Evolutionary conservation across 2,329 filamentous ascomycete genomes (phyloP), one percentile per base, ranked within the genome.

Genomic region (Exophiala spinifera): DNA sequence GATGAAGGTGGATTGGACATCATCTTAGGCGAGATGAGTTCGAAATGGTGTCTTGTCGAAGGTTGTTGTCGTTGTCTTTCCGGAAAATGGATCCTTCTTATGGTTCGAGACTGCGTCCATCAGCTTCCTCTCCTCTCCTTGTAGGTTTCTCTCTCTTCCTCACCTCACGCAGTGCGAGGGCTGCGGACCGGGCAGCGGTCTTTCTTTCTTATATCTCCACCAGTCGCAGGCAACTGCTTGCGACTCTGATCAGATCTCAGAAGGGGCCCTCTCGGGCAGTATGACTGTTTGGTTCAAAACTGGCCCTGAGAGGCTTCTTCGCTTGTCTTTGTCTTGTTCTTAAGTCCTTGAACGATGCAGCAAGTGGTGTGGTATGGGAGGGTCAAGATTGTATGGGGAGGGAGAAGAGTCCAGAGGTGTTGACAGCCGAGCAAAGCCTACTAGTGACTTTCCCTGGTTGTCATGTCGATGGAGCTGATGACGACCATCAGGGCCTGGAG

Each of bases 141-240:
- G 13, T 21, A 15, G 46, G 10, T 46, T 17, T 25, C 15, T 25
- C 25, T 33, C 11, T 37, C 20, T 21, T 42, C 64, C 76, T 64
- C 72, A 90, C 87, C 86, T 91, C 86, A 85, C 86, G 85, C 86
- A 89, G 84, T 81, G 84, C 85, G 87, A 88, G 85, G 28, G 84
- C 85, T 83, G 80, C 81, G 56, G 83, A 86, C 86, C 86, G 86
- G 87, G 86, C 85, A 79, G 75, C 73, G 70, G 69, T 73, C 55
- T 57, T 56, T 25, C 46, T 40, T 55, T 50, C 46, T 57, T 37
- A 51, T 28, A 42, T 34, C 52, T 53, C 51, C 55, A 59, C 57
- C 62, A 64, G 62, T 62, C 61, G 61, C 61, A 61, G 62, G 47
- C 39, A 39, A 31, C 49, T 39, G 47, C 56, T 57, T 43, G 48